Evolutionary conservation across 495 filamentous ascomycete genomes (phyloP), one percentile per base, ranked within the genome.

Genomic region (Penicillium silybi): DNA sequence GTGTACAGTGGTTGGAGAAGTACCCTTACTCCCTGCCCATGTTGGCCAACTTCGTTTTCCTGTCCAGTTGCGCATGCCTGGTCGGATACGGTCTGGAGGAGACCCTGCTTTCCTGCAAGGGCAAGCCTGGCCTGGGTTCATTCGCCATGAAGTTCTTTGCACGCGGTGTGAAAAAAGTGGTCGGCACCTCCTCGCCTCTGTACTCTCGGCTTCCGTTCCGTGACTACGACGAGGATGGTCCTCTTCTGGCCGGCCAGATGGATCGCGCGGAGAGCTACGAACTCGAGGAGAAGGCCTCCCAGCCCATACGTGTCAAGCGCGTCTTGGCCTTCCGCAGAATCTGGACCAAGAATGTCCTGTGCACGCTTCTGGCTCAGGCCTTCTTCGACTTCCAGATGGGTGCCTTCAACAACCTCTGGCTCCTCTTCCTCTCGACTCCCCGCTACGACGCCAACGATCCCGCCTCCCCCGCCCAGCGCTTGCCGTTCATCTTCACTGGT

Each of bases 401-500:
- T 52, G 88, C 88, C 39, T 93, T 92, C 77, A 89, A 89, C 67
- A 86, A 84, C 44, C 78, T 92, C 41, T 92, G 87, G 88, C 86
- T 88, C 53, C 78, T 89, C 50, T 92, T 91, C 75, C 84, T 95
- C 51, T 89, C 86, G 0, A 88, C 89, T 0, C 86, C 89, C 0
- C 86, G 88, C 29, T 85, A 84, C 56, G 77, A 87, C 52, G 52
- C 72, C 11, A 68, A 70, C 34, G 65, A 76, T 50, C 66, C 76
- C 6, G 58, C 63, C 26, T 67, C 66, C 41, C 73, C 75, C 6
- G 61, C 62, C 9, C 77, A 69, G 18, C 65, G 63, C 35, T 73
- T 82, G 3, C 85, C 85, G 0, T 85, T 95, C 63, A 62, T 73
- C 54, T 93, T 93, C 72, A 91, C 87, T 0, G 90, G 90, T 43